Evolutionary conservation across 1,139 yeast genomes (phyloP).

Genomic region (Geotrichum bryndzae): DNA sequence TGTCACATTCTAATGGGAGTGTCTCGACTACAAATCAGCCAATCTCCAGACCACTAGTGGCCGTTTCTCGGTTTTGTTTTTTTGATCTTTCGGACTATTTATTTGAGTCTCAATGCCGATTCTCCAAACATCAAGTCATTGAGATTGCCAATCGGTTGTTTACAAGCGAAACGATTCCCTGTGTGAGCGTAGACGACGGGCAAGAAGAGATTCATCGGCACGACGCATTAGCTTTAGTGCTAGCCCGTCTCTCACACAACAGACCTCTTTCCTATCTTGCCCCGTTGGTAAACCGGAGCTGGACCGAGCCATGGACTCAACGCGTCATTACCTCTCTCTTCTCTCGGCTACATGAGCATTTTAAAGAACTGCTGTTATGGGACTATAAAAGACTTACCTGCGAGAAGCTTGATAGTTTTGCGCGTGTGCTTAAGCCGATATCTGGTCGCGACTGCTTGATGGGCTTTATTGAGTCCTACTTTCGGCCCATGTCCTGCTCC

Average conservation of each 20-base stretch:
- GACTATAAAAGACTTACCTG: background rate
- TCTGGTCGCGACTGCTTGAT: background rate
- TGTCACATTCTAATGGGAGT: background rate
- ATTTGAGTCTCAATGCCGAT: background rate
- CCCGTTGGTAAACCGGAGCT: background rate
- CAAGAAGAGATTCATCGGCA: background rate
- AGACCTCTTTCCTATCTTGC: background rate
- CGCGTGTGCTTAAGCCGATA: background rate
- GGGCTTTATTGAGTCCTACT: background rate
- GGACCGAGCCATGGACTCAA: background rate
- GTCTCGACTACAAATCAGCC: background rate
- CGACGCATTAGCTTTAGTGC: background rate
- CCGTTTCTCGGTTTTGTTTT: background rate
- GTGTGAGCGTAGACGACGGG: background rate
- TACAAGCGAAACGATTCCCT: background rate
- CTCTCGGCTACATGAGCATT: background rate
- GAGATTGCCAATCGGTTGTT: background rate
- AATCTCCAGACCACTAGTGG: too few species aligned
- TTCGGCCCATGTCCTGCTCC: background rate
- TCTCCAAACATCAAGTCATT: background rate
- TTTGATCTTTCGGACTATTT: background rate
- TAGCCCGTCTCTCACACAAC: background rate
- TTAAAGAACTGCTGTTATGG: background rate
- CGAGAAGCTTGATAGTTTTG: background rate
- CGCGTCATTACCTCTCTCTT: background rate